phyloP scores from a whole-genome alignment of 2,329 filamentous ascomycete species.

The Diaporthe aspalathi region DNA sequence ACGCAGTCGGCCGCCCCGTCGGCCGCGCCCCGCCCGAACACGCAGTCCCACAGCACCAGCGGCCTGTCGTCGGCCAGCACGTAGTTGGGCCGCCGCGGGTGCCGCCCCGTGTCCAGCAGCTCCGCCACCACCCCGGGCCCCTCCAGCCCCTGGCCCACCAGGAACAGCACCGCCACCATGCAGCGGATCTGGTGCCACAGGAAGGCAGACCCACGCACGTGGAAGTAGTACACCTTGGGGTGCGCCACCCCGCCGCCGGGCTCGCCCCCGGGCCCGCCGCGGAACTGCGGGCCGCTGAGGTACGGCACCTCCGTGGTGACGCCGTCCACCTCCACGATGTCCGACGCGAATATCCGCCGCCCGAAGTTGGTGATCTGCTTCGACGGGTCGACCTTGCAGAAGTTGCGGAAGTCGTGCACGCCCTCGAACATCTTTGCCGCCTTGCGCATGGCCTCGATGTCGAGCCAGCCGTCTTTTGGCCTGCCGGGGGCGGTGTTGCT shows the following conservation, averaged over 20 bases:
- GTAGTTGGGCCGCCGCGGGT: constrained; percentile 85
- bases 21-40: constrained; percentile 65
- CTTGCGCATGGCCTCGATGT: constrained; percentile 86
- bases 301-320: constrained; percentile 66
- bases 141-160: constrained; percentile 90
- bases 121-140: constrained; percentile 76
- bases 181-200: constrained; percentile 98
- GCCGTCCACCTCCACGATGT: constrained; percentile 77
- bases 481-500: constrained; percentile 17
- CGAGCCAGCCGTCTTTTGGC: constrained; percentile 79
- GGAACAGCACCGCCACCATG: constrained; percentile 92
- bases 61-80: constrained; percentile 91
- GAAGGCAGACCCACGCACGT: constrained; percentile 90
- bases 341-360: constrained; percentile 81
- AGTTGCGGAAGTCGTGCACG: constrained; percentile 93
- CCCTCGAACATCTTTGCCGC: constrained; percentile 86
- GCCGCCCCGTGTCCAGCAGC: constrained; percentile 77
- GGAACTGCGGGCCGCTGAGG: constrained; percentile 59
- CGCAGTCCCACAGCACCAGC: constrained; percentile 94
- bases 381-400: constrained; percentile 91
- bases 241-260: constrained; percentile 42
- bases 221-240: constrained; percentile 86
- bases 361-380: constrained; percentile 91
- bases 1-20: constrained; percentile 65
- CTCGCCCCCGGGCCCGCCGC: constrained; percentile 45